These are phyloP conservation scores for Paraphoma sp. DNA, from an alignment of 2,329 filamentous ascomycete species.

Conservation along the genomic window DNA sequence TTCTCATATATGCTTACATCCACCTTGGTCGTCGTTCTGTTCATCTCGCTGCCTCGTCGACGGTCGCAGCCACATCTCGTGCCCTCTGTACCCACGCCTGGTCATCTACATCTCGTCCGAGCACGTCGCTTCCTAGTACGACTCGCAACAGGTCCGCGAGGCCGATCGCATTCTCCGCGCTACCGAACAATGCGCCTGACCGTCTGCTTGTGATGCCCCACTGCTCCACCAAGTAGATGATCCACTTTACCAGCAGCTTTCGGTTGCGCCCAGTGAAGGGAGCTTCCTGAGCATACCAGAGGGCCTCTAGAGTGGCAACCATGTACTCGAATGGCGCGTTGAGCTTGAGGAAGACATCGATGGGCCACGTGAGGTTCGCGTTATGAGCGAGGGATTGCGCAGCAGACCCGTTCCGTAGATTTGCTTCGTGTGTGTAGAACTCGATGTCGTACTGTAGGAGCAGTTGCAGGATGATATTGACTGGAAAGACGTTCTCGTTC, in stretches of 20 bases:
- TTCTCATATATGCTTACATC: conserved; percentile 1
- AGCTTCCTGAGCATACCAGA: conserved; percentile 71
- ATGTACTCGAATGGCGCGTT: conserved; percentile 67
- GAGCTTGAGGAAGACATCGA: conserved; percentile 70
- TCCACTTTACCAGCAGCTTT: conserved; percentile 64
- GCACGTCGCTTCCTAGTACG: conserved; percentile 53
- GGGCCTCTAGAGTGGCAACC: conserved; percentile 67
- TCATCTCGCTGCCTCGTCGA: conserved; percentile 41
- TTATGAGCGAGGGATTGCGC: conserved; percentile 23
- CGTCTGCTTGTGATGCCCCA: conserved; percentile 67
- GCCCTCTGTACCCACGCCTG: conserved; percentile 40
- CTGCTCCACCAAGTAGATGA: conserved; percentile 65
- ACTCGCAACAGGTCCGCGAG: conserved; percentile 48
- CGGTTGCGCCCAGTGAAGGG: conserved; percentile 67
- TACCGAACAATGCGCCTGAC: conserved; percentile 63
- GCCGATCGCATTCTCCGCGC: conserved; percentile 62
- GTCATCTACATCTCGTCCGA: conserved; percentile 45
- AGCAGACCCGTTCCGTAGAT: conserved; percentile 1
- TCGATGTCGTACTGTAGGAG: conserved; percentile 54
- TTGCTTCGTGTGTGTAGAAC: conserved; percentile 54
- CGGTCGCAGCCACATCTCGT: conserved; percentile 29
- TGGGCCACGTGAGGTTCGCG: conserved; percentile 60
- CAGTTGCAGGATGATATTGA: conserved; percentile 49
- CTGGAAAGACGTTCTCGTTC: conserved; percentile 63
- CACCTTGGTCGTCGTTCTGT: not conserved